Evolutionary conservation across 768 basidiomycete species (phyloP).

Genomic region (Naganishia kalamii): DNA sequence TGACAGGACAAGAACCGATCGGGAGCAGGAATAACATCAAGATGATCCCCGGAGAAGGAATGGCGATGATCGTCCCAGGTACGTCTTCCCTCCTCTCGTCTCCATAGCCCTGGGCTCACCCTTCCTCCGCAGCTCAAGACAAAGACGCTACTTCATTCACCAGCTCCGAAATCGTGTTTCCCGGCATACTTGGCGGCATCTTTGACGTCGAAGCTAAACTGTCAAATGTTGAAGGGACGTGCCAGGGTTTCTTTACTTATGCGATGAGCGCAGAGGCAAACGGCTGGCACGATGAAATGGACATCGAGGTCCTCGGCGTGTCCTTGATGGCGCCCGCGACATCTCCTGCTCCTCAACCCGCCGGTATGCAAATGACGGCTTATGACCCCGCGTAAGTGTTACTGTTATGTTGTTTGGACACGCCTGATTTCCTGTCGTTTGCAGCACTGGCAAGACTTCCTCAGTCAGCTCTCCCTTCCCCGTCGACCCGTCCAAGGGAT

Average conservation of each 20-base stretch:
- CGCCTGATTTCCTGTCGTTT: not conserved
- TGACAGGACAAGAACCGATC: too few relatives aligned
- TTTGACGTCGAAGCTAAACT: not conserved
- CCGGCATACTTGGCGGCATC: conserved; percentile 6
- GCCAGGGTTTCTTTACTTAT: not conserved
- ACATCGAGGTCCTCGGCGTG: conserved; percentile 4
- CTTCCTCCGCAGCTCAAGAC: too few relatives aligned
- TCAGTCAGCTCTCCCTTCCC: not conserved
- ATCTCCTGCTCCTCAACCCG: not conserved
- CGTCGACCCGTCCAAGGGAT: conserved; percentile 1
- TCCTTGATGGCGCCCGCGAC: not conserved
- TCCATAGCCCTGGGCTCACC: too few relatives aligned
- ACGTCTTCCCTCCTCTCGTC: too few relatives aligned
- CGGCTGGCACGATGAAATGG: conserved; percentile 7
- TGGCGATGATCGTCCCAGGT: too few relatives aligned
- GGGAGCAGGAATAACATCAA: too few relatives aligned
- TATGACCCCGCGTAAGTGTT: not conserved
- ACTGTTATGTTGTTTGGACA: not conserved
- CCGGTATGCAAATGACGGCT: not conserved
- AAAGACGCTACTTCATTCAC: too few relatives aligned
- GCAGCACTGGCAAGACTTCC: not conserved
- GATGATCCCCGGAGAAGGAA: too few relatives aligned
- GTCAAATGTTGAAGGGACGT: not conserved
- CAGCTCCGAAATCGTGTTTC: too few relatives aligned
- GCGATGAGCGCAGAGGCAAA: not conserved